Base-by-base conservation (phyloP, 768 basidiomycete species). In the Leccinellum luteum region DNA sequence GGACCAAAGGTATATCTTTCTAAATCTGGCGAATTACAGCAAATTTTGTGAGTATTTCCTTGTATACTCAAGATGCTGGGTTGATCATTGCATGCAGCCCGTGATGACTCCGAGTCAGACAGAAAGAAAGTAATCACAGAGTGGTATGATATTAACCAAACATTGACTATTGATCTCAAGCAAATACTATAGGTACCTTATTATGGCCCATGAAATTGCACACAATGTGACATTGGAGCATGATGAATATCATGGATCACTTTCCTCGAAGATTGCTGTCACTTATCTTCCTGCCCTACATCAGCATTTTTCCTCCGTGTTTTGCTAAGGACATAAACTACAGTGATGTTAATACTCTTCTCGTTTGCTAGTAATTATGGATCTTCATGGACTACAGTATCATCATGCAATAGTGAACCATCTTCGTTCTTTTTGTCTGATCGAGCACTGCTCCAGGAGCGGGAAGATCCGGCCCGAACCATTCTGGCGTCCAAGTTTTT, bases 131-230 rank as follows among this genome's bases (percentile, higher is more conserved):
- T 35, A 7, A 12, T 54, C 8, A 57, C 45, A 0, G 58, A 60
- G 4, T 63, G 62, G 62, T 64, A 61, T 12, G 62, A 54, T 3
- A 4, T 44, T 10, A 13, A 14, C 10, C 34, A n/a, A 30, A 32
- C 6, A 4, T 30, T 7, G 12, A 13, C 7, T 12, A 43, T 8
- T 56, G 9, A 60, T 25, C 38, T 35, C 13, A 0, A 23, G 43
- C 23, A 7, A 41, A 52, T 13, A 43, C 10, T 43, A 19, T 6
- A 69, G 69, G 69, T 69, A 63, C 31, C 64, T 71, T 32, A 65
- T 69, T 3, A 67, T 71, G 58, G 67, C 61, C 2, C 69, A 69
- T 15, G 69, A 69, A 51, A 60, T 69, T 6, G 69, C 69, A 15
- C 69, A 69, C 56, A 64, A 67, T 10, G 45, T 51, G 12, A 56